Conservation (phyloP, 495 filamentous ascomycete genomes). For the Copromyces sp. region DNA sequence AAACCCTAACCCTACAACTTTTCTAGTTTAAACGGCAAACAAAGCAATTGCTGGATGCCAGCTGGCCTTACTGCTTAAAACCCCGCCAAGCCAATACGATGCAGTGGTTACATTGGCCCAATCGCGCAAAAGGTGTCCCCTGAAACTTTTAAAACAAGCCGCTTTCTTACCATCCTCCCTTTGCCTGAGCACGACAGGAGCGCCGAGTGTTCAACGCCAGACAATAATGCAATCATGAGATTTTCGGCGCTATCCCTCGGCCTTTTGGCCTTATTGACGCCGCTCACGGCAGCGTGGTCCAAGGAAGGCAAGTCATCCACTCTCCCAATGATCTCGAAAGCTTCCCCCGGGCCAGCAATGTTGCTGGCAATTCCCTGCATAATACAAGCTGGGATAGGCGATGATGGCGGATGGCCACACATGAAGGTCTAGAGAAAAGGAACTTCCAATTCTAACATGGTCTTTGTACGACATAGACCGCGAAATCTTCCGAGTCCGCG, state of each 20-base stretch:
- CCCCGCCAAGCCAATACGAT: not conserved
- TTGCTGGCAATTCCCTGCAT: not conserved
- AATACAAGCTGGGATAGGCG: not conserved
- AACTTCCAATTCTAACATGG: not conserved
- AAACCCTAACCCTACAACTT: not conserved
- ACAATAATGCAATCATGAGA: slow-evolving; percentile 39
- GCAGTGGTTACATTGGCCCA: not conserved
- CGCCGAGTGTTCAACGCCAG: not conserved
- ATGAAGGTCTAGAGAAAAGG: not conserved
- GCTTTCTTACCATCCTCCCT: not conserved
- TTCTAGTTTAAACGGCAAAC: not conserved
- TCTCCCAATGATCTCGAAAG: not conserved
- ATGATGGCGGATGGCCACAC: not conserved
- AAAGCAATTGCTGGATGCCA: not conserved
- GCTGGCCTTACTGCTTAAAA: not conserved
- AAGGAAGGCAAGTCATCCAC: slow-evolving; percentile 60
- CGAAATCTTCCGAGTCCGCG: slow-evolving; percentile 90
- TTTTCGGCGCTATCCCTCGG: slow-evolving; percentile 40
- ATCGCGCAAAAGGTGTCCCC: not conserved
- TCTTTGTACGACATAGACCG: slow-evolving; percentile 50
- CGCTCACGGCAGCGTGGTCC: slow-evolving; percentile 61
- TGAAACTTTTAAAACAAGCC: not conserved
- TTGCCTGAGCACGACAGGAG: not conserved
- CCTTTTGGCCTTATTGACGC: slow-evolving; percentile 48
- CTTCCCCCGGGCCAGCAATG: not conserved